These are phyloP conservation scores for Juncus effusus DNA, from an alignment of 176 grass and related monocot species.

Conservation along the genomic window DNA sequence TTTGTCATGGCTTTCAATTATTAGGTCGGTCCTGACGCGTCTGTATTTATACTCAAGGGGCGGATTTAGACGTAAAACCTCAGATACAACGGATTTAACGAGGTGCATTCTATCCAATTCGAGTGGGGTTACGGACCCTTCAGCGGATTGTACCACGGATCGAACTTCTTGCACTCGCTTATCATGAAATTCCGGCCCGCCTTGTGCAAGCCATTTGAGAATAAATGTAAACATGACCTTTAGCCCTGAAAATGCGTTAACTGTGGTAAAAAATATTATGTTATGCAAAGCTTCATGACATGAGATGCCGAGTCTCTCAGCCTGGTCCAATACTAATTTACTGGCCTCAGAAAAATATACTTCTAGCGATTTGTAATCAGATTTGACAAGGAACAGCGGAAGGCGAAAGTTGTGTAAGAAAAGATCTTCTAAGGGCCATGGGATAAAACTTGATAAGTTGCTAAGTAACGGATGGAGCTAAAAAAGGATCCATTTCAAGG, in stretches of 20 bases:
- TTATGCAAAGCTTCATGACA: slow-evolving; percentile 64
- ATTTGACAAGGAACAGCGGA: slow-evolving; percentile 28
- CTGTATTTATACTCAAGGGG: slow-evolving; percentile 66
- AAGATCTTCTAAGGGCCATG: slow-evolving; percentile 39
- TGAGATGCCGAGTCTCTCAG: slow-evolving; percentile 24
- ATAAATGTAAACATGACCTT: slow-evolving; percentile 55
- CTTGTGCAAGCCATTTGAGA: slow-evolving; percentile 45
- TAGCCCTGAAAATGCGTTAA: slow-evolving; percentile 58
- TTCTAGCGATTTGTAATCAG: slow-evolving; percentile 39
- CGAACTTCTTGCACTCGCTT: slow-evolving; percentile 42
- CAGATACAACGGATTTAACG: slow-evolving; percentile 59
- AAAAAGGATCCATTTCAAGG: slow-evolving; percentile 37
- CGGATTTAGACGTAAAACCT: slow-evolving; percentile 50
- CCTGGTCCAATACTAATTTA: slow-evolving; percentile 33
- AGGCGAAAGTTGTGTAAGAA: slow-evolving; percentile 52
- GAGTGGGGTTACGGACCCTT: slow-evolving; percentile 16
- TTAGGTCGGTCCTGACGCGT: slow-evolving; percentile 33
- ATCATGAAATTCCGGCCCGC: slow-evolving; percentile 36
- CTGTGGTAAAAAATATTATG: slow-evolving; percentile 45
- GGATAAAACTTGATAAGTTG: slow-evolving; percentile 12
- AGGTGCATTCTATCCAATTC: slow-evolving; percentile 46
- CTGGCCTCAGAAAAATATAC: slow-evolving; percentile 40
- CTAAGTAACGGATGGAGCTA: slow-evolving; percentile 50
- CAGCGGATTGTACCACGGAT: not conserved
- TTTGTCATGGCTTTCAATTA: slow-evolving; percentile 58